Evolutionary conservation across 2,329 filamentous ascomycete genomes (phyloP).

Genomic region (Lomentospora prolificans): DNA sequence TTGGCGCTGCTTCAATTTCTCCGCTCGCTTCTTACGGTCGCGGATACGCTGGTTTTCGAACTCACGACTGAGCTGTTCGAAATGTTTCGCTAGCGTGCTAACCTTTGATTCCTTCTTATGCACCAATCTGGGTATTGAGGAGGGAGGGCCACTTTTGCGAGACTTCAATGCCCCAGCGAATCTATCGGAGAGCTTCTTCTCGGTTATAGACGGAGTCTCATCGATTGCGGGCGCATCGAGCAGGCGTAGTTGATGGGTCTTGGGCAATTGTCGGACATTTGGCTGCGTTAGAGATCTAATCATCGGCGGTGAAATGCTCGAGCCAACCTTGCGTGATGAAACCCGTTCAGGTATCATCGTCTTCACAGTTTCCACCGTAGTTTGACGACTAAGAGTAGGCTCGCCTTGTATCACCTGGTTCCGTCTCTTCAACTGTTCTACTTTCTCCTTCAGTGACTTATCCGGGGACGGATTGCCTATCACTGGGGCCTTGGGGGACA

Average conservation of each 20-base stretch:
- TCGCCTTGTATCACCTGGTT: conserved; percentile 22
- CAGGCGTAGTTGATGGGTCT: background rate
- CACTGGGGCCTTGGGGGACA: conserved; percentile 13
- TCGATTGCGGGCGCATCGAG: background rate
- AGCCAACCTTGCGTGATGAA: conserved; percentile 33
- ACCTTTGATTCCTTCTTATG: conserved; percentile 70
- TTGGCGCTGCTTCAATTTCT: conserved; percentile 53
- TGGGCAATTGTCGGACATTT: conserved; percentile 19
- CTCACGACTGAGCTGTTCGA: conserved; percentile 91
- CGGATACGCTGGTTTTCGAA: conserved; percentile 90
- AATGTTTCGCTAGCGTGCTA: conserved; percentile 86
- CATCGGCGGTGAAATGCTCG: conserved; percentile 41
- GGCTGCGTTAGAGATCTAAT: conserved; percentile 38
- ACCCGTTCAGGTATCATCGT: conserved; percentile 22
- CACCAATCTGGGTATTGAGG: conserved; percentile 81
- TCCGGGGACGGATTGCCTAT: conserved; percentile 14
- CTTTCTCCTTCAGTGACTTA: conserved; percentile 31
- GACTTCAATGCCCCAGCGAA: conserved; percentile 58
- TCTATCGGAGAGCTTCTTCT: conserved; percentile 66
- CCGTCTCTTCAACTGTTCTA: conserved; percentile 35
- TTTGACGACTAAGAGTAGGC: conserved; percentile 14
- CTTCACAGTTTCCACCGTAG: conserved; percentile 15
- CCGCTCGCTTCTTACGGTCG: conserved; percentile 72
- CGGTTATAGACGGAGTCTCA: background rate
- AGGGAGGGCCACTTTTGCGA: conserved; percentile 47